Conservation (phyloP, 352 stramenopile species). For the Phytophthora tentaculata region DNA sequence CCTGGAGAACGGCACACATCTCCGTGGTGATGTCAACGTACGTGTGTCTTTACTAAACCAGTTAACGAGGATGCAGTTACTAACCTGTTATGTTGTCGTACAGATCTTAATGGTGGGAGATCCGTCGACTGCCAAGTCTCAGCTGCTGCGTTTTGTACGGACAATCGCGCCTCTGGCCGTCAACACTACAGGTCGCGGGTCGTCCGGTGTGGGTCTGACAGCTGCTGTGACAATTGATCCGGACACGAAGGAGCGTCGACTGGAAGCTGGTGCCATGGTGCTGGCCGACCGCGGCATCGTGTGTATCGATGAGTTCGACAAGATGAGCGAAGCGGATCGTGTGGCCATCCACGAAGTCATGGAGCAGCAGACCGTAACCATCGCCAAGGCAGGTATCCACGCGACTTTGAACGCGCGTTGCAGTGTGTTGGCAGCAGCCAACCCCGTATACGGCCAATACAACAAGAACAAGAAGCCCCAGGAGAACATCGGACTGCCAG, state of each 20-base stretch:
- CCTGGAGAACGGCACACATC: constrained; percentile 98
- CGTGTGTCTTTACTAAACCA: constrained; percentile 18
- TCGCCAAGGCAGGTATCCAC: constrained; percentile 99
- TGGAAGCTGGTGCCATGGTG: constrained; percentile 99
- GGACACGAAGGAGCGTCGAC: constrained; percentile 92
- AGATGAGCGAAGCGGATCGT: constrained; percentile 97
- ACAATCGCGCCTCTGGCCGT: constrained; percentile 95
- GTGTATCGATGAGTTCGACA: constrained; percentile 99
- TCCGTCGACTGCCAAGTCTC: constrained; percentile 98
- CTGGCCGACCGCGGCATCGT: constrained; percentile 98
- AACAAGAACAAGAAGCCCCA: constrained; percentile 97
- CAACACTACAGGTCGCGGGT: constrained; percentile 86
- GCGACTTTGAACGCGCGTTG: constrained; percentile 98
- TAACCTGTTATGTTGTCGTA: constrained; percentile 2
- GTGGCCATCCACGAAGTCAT: constrained; percentile 99
- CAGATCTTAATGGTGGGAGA: constrained; percentile 97
- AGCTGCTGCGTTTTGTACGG: constrained; percentile 97
- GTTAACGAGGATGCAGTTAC: not conserved
- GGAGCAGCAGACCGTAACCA: constrained; percentile 99
- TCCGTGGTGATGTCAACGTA: constrained; percentile 99
- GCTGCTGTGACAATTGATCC: constrained; percentile 98
- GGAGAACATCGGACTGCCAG: constrained; percentile 99
- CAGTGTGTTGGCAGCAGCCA: constrained; percentile 98
- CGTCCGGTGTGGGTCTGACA: constrained; percentile 95
- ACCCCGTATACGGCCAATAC: constrained; percentile 99